Evolutionary conservation across 2,329 filamentous ascomycete genomes (phyloP).

Genomic region (Hymenoscyphus repandus): DNA sequence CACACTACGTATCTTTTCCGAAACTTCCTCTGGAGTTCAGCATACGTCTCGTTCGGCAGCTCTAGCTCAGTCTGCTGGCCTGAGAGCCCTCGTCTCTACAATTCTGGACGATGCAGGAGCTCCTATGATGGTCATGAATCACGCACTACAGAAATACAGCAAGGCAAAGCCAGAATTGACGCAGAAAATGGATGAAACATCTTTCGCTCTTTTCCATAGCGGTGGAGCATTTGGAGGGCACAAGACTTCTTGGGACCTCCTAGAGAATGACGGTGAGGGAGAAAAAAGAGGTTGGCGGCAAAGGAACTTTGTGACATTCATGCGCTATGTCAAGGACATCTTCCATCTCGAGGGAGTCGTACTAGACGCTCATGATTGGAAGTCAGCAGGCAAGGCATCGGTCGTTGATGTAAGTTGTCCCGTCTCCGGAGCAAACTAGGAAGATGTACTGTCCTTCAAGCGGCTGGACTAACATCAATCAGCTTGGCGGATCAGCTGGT

Average conservation of each 20-base stretch:
- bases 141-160: slow-evolving; percentile 1
- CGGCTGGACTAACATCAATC: not conserved
- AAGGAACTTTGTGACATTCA: not conserved
- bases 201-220: not conserved
- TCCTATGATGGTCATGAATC: not conserved
- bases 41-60: not conserved
- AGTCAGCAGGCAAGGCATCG: not conserved
- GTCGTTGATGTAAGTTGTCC: not conserved
- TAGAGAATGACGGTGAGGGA: not conserved
- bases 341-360: not conserved
- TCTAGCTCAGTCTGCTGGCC: not conserved
- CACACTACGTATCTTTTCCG: slow-evolving; percentile 15
- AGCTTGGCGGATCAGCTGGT: not conserved
- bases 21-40: slow-evolving; percentile 5
- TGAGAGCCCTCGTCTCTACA: not conserved
- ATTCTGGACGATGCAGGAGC: not conserved
- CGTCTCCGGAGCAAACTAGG: not conserved
- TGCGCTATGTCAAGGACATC: not conserved
- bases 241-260: not conserved
- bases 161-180: not conserved
- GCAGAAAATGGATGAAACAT: not conserved
- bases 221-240: not conserved
- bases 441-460: not conserved
- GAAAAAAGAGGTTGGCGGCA: not conserved
- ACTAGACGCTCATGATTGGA: not conserved